These are phyloP conservation scores for Phytopythium chamaehyphon DNA, from an alignment of 352 stramenopile genomes.

Conservation along the genomic window DNA sequence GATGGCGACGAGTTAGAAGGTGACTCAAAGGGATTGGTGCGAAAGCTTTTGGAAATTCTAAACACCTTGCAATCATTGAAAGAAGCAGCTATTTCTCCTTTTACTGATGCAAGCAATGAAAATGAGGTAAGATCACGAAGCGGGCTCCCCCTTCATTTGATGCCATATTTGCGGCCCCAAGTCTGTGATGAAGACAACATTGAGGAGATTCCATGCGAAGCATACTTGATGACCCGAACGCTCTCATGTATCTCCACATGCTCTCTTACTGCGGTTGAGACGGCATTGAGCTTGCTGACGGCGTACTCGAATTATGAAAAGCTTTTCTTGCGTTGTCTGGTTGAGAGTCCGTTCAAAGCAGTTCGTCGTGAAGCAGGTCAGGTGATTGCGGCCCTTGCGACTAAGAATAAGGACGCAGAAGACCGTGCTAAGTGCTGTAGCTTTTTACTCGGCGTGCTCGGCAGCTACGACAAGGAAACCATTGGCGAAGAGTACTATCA, in stretches of 20 bases:
- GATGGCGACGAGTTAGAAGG: conserved; percentile 15
- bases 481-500: conserved; percentile 58
- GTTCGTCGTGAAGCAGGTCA: conserved; percentile 47
- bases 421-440: conserved; percentile 41
- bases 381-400: conserved; percentile 36
- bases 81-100: not conserved
- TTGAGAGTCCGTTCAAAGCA: conserved; percentile 37
- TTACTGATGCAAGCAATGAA: not conserved
- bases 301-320: conserved; percentile 30
- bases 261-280: conserved; percentile 20
- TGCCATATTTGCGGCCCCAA: conserved; percentile 28
- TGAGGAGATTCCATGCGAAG: conserved; percentile 39
- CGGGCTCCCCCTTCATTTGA: conserved; percentile 18
- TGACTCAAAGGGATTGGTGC: conserved; percentile 30
- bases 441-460: conserved; percentile 46
- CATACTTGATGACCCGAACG: conserved; percentile 51
- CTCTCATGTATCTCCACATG: conserved; percentile 49
- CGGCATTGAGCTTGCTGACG: conserved; percentile 30
- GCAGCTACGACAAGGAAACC: conserved; percentile 38
- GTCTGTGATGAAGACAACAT: conserved; percentile 46
- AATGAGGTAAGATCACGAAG: conserved; percentile 4
- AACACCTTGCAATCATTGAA: conserved; percentile 26
- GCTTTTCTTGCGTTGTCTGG: conserved; percentile 42
- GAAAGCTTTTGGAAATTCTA: conserved; percentile 38
- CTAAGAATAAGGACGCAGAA: conserved; percentile 37